Conservation (phyloP, 2,329 filamentous ascomycete genomes). For the Biscogniauxia marginata region DNA sequence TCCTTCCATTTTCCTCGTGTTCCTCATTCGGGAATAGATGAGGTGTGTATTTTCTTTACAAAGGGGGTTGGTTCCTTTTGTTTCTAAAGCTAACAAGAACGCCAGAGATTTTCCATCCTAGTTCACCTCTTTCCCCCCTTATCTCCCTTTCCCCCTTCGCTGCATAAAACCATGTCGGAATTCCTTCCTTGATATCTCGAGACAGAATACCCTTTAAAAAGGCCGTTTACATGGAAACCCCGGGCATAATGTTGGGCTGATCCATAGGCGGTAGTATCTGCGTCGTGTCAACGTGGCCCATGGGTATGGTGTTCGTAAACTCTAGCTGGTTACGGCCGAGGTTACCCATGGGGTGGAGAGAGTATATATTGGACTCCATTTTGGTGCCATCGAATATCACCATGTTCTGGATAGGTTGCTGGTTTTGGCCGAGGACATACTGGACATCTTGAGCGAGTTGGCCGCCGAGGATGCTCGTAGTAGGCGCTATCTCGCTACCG, state of each 20-base stretch:
- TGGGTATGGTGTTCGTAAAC: constrained; percentile 19
- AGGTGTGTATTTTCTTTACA: too few species aligned
- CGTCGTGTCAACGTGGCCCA: constrained; percentile 17
- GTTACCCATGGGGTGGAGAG: constrained; percentile 68
- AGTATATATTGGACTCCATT: constrained; percentile 76
- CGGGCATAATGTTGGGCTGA: background rate
- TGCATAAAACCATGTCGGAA: background rate
- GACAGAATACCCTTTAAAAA: too few species aligned
- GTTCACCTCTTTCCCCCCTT: too few species aligned
- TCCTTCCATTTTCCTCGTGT: too few species aligned
- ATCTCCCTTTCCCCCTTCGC: too few species aligned
- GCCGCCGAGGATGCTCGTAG: constrained; percentile 85
- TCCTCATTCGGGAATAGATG: too few species aligned
- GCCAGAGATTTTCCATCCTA: too few species aligned
- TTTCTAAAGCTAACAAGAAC: too few species aligned
- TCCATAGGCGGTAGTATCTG: constrained; percentile 23
- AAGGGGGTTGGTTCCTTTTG: too few species aligned
- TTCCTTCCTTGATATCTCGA: background rate
- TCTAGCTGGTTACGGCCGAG: constrained; percentile 50
- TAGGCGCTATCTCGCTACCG: constrained; percentile 78
- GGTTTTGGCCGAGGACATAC: constrained; percentile 85
- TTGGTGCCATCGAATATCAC: constrained; percentile 85
- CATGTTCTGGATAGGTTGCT: constrained; percentile 95
- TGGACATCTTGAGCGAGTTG: constrained; percentile 95
- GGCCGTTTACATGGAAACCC: background rate